These are phyloP conservation scores for Fistulinella prunicolor DNA, from an alignment of 768 basidiomycete genomes.

Conservation along the genomic window DNA sequence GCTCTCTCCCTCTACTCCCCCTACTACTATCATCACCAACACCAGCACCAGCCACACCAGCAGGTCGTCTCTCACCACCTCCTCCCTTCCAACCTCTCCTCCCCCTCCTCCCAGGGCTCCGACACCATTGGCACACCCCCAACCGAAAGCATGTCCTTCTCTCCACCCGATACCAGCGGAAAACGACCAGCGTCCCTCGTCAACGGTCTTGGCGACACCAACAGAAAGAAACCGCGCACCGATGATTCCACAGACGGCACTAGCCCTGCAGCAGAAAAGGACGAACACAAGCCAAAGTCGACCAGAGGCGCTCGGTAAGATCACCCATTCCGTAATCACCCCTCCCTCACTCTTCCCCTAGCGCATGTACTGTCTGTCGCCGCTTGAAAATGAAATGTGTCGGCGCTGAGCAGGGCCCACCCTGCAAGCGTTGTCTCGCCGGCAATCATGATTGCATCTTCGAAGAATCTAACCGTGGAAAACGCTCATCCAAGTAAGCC, in stretches of 20 bases:
- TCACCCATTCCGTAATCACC: neutral
- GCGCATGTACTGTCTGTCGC: constrained; percentile 89
- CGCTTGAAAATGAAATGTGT: constrained; percentile 94
- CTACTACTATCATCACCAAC: constrained; percentile 60
- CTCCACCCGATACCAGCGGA: constrained; percentile 54
- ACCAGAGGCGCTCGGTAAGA: constrained; percentile 81
- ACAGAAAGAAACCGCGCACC: constrained; percentile 58
- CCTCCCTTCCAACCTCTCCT: constrained; percentile 60
- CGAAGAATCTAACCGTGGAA: constrained; percentile 95
- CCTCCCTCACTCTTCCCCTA: constrained; percentile 30
- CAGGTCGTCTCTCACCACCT: constrained; percentile 55
- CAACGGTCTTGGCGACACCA: constrained; percentile 35
- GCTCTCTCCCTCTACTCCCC: constrained; percentile 62
- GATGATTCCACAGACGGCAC: constrained; percentile 49
- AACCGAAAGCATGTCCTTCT: constrained; percentile 53
- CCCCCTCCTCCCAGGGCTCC: constrained; percentile 78
- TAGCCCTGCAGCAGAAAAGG: constrained; percentile 57
- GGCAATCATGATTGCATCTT: constrained; percentile 92
- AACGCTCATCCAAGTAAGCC: constrained; percentile 75
- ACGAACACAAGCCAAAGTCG: constrained; percentile 73
- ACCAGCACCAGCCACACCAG: constrained; percentile 42
- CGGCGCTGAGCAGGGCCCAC: constrained; percentile 85
- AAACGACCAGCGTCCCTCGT: constrained; percentile 61
- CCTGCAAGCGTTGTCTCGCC: constrained; percentile 81
- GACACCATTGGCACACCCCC: constrained; percentile 74